These are phyloP conservation scores for Inga oerstediana DNA, from an alignment of 306 rosid species.

Conservation along the genomic window DNA sequence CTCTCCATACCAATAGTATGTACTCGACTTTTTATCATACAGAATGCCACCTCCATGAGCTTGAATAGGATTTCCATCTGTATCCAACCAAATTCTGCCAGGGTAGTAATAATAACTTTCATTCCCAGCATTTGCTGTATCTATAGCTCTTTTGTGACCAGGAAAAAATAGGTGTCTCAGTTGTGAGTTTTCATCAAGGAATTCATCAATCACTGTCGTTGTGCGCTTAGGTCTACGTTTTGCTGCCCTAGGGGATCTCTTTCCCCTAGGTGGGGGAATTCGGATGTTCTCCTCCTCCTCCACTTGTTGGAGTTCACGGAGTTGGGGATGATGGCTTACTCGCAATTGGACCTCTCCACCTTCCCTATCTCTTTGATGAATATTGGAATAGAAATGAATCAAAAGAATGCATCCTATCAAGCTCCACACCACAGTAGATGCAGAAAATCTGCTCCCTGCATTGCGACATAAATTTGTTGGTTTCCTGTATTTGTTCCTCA, in stretches of 20 bases:
- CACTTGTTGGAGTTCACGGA: constrained; percentile 71
- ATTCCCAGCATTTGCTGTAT: constrained; percentile 58
- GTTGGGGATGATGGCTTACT: constrained; percentile 47
- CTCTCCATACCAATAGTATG: constrained; percentile 94
- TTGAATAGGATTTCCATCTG: constrained; percentile 84
- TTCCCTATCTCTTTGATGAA: constrained; percentile 46
- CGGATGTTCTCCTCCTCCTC: constrained; percentile 72
- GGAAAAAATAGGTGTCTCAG: constrained; percentile 78
- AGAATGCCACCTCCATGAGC: constrained; percentile 95
- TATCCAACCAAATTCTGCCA: constrained; percentile 88
- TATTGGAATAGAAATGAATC: constrained; percentile 55
- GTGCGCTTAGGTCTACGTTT: constrained; percentile 67
- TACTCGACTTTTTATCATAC: constrained; percentile 57
- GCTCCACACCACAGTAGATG: constrained; percentile 64
- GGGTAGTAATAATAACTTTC: constrained; percentile 73
- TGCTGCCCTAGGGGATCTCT: constrained; percentile 76
- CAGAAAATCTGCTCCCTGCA: constrained; percentile 81
- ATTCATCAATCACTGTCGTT: constrained; percentile 74
- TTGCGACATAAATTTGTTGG: constrained; percentile 75
- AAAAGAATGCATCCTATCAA: constrained; percentile 69
- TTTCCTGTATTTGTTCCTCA: constrained; percentile 77
- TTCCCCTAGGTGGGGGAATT: constrained; percentile 72
- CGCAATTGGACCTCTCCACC: constrained; percentile 42
- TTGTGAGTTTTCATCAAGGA: constrained; percentile 83
- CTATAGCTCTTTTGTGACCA: constrained; percentile 49